Evolutionary conservation across 805 yeast genomes (phyloP).

Genomic region (Suhomyces sp.): DNA sequence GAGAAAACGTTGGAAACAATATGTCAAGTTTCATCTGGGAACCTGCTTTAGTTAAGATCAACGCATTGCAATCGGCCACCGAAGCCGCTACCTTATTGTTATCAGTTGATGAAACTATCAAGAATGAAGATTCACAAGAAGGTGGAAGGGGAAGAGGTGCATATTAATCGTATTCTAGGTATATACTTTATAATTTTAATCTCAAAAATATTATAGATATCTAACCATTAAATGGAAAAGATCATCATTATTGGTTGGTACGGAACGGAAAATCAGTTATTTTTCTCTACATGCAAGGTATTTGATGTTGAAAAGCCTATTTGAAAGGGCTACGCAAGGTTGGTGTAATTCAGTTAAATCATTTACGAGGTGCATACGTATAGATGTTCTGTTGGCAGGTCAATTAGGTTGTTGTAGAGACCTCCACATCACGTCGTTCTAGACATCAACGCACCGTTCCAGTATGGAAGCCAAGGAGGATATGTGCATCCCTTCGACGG

Average conservation of each 20-base stretch:
- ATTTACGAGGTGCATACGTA: background rate
- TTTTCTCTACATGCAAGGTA: background rate
- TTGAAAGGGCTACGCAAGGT: background rate
- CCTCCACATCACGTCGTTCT: background rate
- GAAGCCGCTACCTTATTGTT: constrained; percentile 93
- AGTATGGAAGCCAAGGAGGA: background rate
- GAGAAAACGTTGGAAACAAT: constrained; percentile 79
- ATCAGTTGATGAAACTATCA: constrained; percentile 94
- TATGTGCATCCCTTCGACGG: background rate
- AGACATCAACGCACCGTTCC: background rate
- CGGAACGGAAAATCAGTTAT: background rate
- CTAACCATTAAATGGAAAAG: background rate
- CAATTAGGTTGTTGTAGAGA: background rate
- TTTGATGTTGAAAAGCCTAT: background rate
- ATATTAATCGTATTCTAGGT: constrained; percentile 16
- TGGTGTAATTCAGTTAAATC: background rate
- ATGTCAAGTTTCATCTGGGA: constrained; percentile 93
- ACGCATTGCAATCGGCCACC: constrained; percentile 93
- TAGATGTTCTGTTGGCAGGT: background rate
- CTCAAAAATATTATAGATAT: background rate
- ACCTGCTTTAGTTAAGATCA: constrained; percentile 89
- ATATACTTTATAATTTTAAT: background rate
- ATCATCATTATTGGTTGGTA: background rate
- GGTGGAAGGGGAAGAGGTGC: constrained; percentile 68
- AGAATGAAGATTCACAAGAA: constrained; percentile 54